These are phyloP conservation scores for Euphorbia peplus DNA, from an alignment of 345 rosid species.

Conservation along the genomic window DNA sequence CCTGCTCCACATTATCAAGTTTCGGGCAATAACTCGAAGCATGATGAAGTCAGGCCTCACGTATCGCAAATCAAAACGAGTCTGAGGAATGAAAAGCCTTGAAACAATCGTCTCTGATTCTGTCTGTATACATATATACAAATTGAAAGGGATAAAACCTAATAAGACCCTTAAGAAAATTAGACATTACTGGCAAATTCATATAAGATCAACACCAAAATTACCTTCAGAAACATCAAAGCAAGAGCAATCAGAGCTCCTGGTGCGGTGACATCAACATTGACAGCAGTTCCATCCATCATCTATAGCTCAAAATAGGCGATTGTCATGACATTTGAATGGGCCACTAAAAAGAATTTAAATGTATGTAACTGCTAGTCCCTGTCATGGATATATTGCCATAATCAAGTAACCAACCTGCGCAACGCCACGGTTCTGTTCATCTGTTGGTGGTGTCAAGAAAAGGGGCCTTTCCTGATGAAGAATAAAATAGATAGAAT, in stretches of 20 bases:
- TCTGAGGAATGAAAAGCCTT: constrained; percentile 80
- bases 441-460: constrained; percentile 52
- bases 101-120: constrained; percentile 75
- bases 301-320: constrained; percentile 40
- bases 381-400: constrained; percentile 2
- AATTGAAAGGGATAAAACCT: background rate
- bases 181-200: constrained; percentile 5
- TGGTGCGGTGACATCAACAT: constrained; percentile 96
- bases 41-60: constrained; percentile 96
- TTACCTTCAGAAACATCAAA: constrained; percentile 90
- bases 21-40: constrained; percentile 97
- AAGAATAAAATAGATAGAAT: constrained; percentile 16
- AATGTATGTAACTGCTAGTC: background rate
- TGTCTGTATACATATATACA: constrained; percentile 49
- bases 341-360: background rate
- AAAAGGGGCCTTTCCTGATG: constrained; percentile 61
- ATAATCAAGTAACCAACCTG: constrained; percentile 52
- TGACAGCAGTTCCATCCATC: constrained; percentile 71
- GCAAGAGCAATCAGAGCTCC: constrained; percentile 91
- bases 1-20: constrained; percentile 97
- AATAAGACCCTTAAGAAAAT: background rate
- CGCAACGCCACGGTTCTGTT: constrained; percentile 54
- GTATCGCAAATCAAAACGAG: constrained; percentile 73
- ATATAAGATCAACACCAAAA: constrained; percentile 14
- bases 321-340: background rate